A percentile compares a stretch with the other conserved stretches of the same genome.
These are phyloP conservation scores for Cordyceps cateniannulata DNA, from an alignment of 2,329 filamentous ascomycete genomes.

Conservation along the genomic window DNA sequence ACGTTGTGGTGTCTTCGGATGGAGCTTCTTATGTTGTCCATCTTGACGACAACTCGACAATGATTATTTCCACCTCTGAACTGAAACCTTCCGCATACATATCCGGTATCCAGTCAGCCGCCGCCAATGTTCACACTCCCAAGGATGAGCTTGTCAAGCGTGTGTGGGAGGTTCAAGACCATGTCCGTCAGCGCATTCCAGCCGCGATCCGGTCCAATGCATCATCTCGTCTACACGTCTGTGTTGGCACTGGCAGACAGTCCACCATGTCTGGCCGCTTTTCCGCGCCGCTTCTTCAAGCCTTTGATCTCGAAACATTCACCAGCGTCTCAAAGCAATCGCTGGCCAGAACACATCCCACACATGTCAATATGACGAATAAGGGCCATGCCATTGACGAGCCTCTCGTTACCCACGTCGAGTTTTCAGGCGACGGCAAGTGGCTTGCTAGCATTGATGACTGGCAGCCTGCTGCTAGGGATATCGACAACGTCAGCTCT, in stretches of 20 bases:
- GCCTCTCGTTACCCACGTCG: constrained; percentile 68
- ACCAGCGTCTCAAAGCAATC: constrained; percentile 81
- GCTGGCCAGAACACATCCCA: constrained; percentile 79
- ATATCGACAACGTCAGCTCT: constrained; percentile 46
- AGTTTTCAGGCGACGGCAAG: constrained; percentile 70
- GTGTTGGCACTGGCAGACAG: constrained; percentile 57
- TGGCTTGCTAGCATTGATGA: constrained; percentile 92
- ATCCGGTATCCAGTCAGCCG: constrained; percentile 67
- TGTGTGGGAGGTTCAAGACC: constrained; percentile 38
- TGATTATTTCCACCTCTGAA: constrained; percentile 86
- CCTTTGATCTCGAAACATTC: constrained; percentile 75
- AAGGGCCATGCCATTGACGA: constrained; percentile 67
- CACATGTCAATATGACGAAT: constrained; percentile 68
- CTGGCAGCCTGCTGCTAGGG: constrained; percentile 70
- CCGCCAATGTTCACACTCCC: constrained; percentile 42
- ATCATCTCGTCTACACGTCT: constrained; percentile 59
- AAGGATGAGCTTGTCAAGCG: constrained; percentile 49
- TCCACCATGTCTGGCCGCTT: constrained; percentile 45
- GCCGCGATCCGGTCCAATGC: constrained; percentile 56
- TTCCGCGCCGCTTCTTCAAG: constrained; percentile 63
- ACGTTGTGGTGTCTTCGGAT: constrained; percentile 70
- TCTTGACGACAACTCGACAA: constrained; percentile 85
- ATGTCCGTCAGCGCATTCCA: constrained; percentile 46
- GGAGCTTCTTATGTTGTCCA: constrained; percentile 80
- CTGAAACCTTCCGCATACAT: constrained; percentile 79